These are phyloP conservation scores for Calvatia gigantea DNA, from an alignment of 768 basidiomycete genomes.

Conservation along the genomic window DNA sequence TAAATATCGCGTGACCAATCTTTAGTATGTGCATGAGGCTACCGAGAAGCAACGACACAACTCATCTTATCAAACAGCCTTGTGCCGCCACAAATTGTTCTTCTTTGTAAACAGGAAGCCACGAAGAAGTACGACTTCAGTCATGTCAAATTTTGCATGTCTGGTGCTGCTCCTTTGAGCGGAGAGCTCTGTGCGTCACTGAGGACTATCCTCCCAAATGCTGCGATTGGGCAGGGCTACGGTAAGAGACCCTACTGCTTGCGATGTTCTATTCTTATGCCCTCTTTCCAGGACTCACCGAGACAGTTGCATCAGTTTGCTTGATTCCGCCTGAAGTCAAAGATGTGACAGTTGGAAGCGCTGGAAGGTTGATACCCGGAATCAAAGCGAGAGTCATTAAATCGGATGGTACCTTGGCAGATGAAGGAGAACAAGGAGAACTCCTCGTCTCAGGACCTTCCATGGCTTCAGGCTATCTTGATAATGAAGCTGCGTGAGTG, in stretches of 20 bases:
- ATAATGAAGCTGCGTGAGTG: slow-evolving; percentile 59
- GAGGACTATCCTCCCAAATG: slow-evolving; percentile 49
- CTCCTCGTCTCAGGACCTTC: slow-evolving; percentile 58
- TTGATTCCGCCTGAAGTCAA: slow-evolving; percentile 40
- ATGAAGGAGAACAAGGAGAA: slow-evolving; percentile 60
- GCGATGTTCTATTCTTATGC: not conserved
- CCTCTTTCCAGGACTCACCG: slow-evolving; percentile 50
- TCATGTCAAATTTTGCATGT: slow-evolving; percentile 49
- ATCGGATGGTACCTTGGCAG: slow-evolving; percentile 51
- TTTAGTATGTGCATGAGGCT: slow-evolving; percentile 41
- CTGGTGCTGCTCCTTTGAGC: slow-evolving; percentile 63
- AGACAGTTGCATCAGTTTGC: slow-evolving; percentile 52
- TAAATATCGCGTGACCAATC: slow-evolving; percentile 50
- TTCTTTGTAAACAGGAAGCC: slow-evolving; percentile 67
- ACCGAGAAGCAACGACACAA: not conserved
- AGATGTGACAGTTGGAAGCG: slow-evolving; percentile 49
- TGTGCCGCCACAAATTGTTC: slow-evolving; percentile 63
- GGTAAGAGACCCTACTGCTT: slow-evolving; percentile 28
- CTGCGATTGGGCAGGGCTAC: slow-evolving; percentile 63
- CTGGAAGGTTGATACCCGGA: slow-evolving; percentile 58
- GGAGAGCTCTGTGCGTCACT: slow-evolving; percentile 48
- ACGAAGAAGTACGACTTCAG: slow-evolving; percentile 46
- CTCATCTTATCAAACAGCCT: slow-evolving; percentile 31
- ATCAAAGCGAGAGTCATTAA: slow-evolving; percentile 53
- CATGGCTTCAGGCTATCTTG: slow-evolving; percentile 54